Evolutionary conservation across 345 rosid species (phyloP), one percentile per base, ranked within the genome.

Genomic region (Excoecaria cochinchinensis): DNA sequence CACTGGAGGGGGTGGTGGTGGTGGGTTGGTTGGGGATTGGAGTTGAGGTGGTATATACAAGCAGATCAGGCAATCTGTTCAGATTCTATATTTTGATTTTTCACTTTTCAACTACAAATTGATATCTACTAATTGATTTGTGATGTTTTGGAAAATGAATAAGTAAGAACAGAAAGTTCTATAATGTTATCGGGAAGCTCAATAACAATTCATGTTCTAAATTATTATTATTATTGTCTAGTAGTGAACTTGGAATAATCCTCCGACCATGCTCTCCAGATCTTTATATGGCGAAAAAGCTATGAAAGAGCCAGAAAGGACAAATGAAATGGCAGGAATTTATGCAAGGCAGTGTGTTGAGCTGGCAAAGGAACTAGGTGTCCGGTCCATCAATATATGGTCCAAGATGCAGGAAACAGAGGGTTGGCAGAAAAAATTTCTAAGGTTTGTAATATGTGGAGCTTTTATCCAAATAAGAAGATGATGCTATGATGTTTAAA

Each of bases 341-440:
- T 95, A 92, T 70, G 94, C 95, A 10, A 82, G 72, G 76, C 86
- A 86, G 25, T 91, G 99, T 74, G 71, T 90, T 69, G 90, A 84
- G 72, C 82, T 92, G 65, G 91, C 92, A 1, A 79, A 86, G 24
- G 98, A 95, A 42, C 63, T 91, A 65, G 94, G 88, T 38, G 60
- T 90, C 22, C 83, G 44, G 61, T 84, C 81, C 24, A 80, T 92
- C 53, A 82, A 95, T 83, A 47, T 95, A 51, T 95, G 99, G 99
- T 89, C 92, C 75, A 91, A 84, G 86, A 92, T 93, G 98, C 93
- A 91, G 83, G 90, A 91, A 72, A 86, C 87, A 52, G 84, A 81
- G 69, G 90, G 88, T 52, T 95, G 98, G 98, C 93, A 87, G 93
- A 90, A 85, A 74, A 85, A 84, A 31, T 88, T 83, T 78, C 69